Evolutionary conservation across 73 alveolate species (phyloP).

Genomic region (Paramecium caudatum): DNA sequence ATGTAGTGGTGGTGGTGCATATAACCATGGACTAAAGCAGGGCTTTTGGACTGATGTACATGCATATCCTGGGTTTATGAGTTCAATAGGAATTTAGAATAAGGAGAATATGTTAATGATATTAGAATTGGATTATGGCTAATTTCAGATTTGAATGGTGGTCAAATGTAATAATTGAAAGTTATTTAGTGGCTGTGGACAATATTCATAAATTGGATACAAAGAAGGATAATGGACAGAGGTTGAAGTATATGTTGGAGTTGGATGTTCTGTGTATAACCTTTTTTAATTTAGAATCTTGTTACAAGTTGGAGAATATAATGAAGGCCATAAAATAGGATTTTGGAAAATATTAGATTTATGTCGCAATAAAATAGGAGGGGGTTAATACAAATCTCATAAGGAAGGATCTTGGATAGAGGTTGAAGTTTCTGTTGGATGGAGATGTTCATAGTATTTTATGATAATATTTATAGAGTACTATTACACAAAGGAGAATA

Average conservation of each 20-base stretch:
- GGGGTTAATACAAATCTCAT: background rate
- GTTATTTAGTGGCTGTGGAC: background rate
- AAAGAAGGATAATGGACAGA: conserved; percentile 44
- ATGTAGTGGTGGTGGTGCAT: conserved; percentile 31
- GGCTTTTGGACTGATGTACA: conserved; percentile 33
- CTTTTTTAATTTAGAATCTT: background rate
- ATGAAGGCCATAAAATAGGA: background rate
- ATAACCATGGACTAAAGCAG: background rate
- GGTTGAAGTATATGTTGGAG: conserved; percentile 38
- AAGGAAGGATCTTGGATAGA: conserved; percentile 5
- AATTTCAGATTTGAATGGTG: conserved; percentile 7
- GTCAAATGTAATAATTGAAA: background rate
- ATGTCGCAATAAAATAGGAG: conserved; percentile 1
- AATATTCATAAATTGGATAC: background rate
- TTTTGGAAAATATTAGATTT: background rate
- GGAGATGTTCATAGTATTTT: conserved; percentile 21
- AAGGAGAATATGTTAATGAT: conserved; percentile 8
- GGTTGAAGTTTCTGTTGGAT: conserved; percentile 1
- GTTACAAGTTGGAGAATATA: conserved; percentile 1
- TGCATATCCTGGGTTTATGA: background rate
- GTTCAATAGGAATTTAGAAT: conserved; percentile 14
- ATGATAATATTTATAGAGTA: background rate
- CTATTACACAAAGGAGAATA: conserved; percentile 37
- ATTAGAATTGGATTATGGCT: background rate
- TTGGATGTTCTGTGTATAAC: conserved; percentile 15